Conservation (phyloP, 345 rosid genomes). For the Gossypium thurberi region DNA sequence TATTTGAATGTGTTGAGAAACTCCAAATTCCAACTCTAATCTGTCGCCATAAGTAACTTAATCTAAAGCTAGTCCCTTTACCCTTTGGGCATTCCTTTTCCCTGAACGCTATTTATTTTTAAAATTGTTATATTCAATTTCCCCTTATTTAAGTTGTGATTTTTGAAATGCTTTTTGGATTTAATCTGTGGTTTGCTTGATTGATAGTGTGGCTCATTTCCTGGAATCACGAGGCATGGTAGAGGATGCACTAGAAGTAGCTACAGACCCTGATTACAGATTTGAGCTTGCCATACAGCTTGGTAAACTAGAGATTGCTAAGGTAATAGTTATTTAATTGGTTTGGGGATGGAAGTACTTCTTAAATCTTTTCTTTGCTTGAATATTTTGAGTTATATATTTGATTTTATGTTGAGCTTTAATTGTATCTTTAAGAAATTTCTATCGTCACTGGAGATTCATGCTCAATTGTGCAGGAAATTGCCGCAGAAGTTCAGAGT, state of each 20-base stretch:
- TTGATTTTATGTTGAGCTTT: background rate
- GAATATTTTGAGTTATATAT: background rate
- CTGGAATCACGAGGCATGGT: slow-evolving; percentile 97
- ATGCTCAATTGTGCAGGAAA: slow-evolving; percentile 46
- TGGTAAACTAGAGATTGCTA: slow-evolving; percentile 84
- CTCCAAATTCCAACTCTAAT: background rate
- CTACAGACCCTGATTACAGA: slow-evolving; percentile 92
- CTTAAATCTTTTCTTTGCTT: slow-evolving; percentile 6
- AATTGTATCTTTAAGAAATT: slow-evolving; percentile 3
- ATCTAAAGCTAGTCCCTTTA: background rate
- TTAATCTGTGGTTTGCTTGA: slow-evolving; percentile 19
- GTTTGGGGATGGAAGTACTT: background rate
- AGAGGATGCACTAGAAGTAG: slow-evolving; percentile 94
- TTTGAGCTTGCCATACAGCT: slow-evolving; percentile 95
- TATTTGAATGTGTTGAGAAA: background rate
- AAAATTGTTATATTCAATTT: background rate
- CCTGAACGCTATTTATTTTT: background rate
- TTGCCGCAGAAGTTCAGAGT: slow-evolving; percentile 71
- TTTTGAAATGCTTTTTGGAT: slow-evolving; percentile 3
- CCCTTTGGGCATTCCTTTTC: slow-evolving; percentile 2
- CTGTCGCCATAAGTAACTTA: background rate
- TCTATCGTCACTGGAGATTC: background rate
- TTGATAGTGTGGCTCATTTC: slow-evolving; percentile 88
- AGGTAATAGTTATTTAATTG: slow-evolving; percentile 41
- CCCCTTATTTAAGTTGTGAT: background rate